These are phyloP conservation scores for Fragilaria crotonensis DNA, from an alignment of 108 stramenopile species.

Conservation along the genomic window DNA sequence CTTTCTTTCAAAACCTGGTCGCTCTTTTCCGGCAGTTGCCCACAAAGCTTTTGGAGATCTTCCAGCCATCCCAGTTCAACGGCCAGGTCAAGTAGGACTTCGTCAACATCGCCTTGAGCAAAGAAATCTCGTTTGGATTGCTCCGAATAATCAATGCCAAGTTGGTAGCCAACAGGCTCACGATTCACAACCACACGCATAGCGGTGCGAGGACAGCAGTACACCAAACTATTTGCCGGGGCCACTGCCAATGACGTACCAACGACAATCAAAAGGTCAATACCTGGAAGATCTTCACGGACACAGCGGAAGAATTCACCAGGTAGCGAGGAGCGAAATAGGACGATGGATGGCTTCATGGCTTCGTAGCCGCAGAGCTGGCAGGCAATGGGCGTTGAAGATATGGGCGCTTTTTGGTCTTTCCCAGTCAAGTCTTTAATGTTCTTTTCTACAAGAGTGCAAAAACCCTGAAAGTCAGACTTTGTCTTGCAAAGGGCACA, in stretches of 20 bases:
- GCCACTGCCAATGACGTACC: conserved; percentile 69
- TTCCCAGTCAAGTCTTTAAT: conserved; percentile 75
- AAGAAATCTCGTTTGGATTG: conserved; percentile 20
- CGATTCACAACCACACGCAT: conserved; percentile 70
- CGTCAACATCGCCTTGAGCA: conserved; percentile 28
- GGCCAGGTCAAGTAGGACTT: conserved; percentile 29
- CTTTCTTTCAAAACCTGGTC: conserved; percentile 9
- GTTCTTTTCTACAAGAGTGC: conserved; percentile 32
- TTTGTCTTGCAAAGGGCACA: conserved; percentile 65
- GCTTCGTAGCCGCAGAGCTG: conserved; percentile 39
- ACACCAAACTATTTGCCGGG: conserved; percentile 71
- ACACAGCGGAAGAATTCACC: conserved; percentile 53
- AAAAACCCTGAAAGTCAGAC: conserved; percentile 54
- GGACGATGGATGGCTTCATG: conserved; percentile 80
- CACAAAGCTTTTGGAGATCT: conserved; percentile 12
- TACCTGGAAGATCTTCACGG: conserved; percentile 50
- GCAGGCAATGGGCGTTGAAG: conserved; percentile 63
- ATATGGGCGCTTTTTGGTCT: conserved; percentile 45
- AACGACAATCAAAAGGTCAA: conserved; percentile 60
- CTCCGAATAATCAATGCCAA: conserved; percentile 48
- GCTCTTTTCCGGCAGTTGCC: conserved; percentile 22
- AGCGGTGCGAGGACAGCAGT: conserved; percentile 46
- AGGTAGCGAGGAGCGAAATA: conserved; percentile 72
- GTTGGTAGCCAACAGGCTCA: conserved; percentile 55
- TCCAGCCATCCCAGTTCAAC: conserved; percentile 27